Conservation (phyloP, 1,284 basidiomycete species). For the Ganoderma boninense region DNA sequence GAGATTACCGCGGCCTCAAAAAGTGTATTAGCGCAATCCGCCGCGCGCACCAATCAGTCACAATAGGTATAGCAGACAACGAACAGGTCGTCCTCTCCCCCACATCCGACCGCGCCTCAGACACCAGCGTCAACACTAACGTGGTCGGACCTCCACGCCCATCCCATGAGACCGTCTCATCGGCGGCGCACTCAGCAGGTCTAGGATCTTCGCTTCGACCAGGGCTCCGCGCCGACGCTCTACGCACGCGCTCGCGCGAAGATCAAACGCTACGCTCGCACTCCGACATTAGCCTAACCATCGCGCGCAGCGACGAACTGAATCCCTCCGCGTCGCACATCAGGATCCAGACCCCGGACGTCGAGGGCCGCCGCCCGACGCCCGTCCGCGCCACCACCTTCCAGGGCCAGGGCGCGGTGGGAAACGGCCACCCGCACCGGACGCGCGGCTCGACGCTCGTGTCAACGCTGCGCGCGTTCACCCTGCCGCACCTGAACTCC, state of each 20-base stretch:
- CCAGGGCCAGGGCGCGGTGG: neutral
- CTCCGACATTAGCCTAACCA: neutral
- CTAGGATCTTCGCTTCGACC: neutral
- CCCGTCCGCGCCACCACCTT: neutral
- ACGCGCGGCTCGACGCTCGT: slow-evolving; percentile 28
- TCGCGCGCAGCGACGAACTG: neutral
- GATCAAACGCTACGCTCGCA: neutral
- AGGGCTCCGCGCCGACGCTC: neutral
- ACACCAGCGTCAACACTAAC: slow-evolving; percentile 11
- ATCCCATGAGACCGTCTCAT: slow-evolving; percentile 4
- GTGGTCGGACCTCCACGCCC: neutral
- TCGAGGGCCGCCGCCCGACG: neutral
- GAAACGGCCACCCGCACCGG: slow-evolving; percentile 8
- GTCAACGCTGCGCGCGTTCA: slow-evolving; percentile 21
- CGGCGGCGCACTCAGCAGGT: neutral
- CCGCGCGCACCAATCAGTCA: slow-evolving; percentile 46
- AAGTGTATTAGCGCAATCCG: slow-evolving; percentile 69
- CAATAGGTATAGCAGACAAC: neutral
- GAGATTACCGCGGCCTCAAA: slow-evolving; percentile 79
- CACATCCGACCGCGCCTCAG: slow-evolving; percentile 15
- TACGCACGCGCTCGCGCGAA: neutral
- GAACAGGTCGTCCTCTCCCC: slow-evolving; percentile 20
- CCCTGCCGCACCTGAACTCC: slow-evolving; percentile 21
- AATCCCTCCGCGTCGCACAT: neutral
- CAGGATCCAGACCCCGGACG: neutral